A percentile compares a stretch with the other conserved stretches of the same genome.
Conservation (phyloP, 2,329 filamentous ascomycete genomes). For the Fusarium drepaniforme region DNA sequence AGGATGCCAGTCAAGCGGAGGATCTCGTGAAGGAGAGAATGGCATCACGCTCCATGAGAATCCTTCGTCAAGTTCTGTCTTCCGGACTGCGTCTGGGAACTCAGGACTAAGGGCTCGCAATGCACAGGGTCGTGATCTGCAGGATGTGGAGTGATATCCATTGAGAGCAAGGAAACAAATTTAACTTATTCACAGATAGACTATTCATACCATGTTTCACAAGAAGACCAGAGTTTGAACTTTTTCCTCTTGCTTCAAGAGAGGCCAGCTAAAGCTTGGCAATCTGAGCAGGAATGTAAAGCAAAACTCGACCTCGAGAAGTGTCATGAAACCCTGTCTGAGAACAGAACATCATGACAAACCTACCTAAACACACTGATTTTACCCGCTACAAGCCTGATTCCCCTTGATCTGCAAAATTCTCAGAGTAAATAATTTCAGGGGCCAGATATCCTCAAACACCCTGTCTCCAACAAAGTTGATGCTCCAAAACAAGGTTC, state of each 20-base stretch:
- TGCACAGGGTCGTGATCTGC: not conserved
- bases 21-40: not conserved
- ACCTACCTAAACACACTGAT: not conserved
- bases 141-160: conserved; percentile 21
- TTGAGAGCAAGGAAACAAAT: not conserved
- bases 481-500: not conserved
- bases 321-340: not conserved
- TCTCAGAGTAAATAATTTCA: not conserved
- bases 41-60: conserved; percentile 59
- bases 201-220: not conserved
- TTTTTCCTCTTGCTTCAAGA: not conserved
- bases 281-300: not conserved
- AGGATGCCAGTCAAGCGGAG: not conserved
- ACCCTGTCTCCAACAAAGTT: not conserved
- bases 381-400: too few relatives aligned
- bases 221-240: not conserved
- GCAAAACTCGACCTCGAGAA: not conserved
- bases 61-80: conserved; percentile 73
- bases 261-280: not conserved
- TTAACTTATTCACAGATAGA: not conserved
- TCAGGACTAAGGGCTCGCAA: conserved; percentile 23
- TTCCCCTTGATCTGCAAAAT: not conserved
- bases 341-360: not conserved
- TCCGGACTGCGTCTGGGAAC: conserved; percentile 59
- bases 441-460: not conserved